Evolutionary conservation across 148 eudicot genomes (phyloP).

Genomic region (Rhododendron mucronatum): DNA sequence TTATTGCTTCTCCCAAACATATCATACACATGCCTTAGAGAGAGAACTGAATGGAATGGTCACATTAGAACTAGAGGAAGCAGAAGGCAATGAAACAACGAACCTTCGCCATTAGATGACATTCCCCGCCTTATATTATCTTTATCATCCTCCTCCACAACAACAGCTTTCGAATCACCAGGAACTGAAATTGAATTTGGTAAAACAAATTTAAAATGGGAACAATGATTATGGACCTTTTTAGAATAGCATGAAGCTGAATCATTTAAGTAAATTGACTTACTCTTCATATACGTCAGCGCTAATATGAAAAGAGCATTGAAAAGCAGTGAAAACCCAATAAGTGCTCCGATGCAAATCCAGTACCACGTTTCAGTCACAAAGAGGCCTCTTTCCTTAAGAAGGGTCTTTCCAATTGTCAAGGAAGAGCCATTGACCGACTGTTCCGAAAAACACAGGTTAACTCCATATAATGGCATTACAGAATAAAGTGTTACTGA

Average conservation of each 20-base stretch:
- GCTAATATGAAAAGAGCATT: not conserved
- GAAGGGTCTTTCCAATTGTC: conserved; percentile 35
- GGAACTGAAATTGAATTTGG: not conserved
- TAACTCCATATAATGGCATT: not conserved
- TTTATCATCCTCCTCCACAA: not conserved
- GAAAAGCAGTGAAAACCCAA: conserved; percentile 1
- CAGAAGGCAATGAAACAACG: not conserved
- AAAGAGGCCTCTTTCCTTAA: conserved; percentile 27
- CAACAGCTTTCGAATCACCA: not conserved
- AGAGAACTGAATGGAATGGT: not conserved
- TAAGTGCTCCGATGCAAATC: not conserved
- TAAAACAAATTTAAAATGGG: not conserved
- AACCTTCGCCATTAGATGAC: not conserved
- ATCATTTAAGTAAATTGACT: not conserved
- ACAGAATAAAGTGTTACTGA: not conserved
- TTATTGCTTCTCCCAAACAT: not conserved
- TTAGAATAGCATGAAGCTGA: not conserved
- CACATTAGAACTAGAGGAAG: not conserved
- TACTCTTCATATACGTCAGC: not conserved
- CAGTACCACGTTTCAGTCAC: not conserved
- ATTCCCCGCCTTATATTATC: not conserved
- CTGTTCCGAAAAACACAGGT: conserved; percentile 7
- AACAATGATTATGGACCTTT: not conserved
- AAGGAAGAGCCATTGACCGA: conserved; percentile 9
- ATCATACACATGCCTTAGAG: not conserved